phyloP scores from a whole-genome alignment of 108 stramenopile species.

The Cyclotella sp. region DNA sequence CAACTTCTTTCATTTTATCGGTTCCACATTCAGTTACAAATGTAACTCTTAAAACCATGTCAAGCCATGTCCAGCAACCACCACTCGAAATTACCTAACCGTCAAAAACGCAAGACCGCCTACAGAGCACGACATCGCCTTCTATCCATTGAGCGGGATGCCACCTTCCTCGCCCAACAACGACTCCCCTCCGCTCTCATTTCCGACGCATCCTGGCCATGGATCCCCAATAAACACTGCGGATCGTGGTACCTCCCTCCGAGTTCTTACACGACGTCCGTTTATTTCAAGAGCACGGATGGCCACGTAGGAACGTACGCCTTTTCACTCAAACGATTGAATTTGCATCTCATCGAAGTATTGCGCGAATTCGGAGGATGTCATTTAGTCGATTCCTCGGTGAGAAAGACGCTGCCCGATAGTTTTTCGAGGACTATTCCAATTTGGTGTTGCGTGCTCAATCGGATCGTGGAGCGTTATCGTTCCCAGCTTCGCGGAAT shows the following conservation, averaged over 20 bases:
- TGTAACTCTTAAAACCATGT: no score
- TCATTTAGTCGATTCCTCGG: conserved; percentile 74
- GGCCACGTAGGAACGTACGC: conserved; percentile 68
- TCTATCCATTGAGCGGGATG: conserved; percentile 7
- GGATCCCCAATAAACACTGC: conserved; percentile 67
- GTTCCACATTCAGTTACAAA: no score
- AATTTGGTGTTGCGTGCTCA: conserved; percentile 78
- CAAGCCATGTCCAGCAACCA: neutral
- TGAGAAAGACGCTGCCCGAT: conserved; percentile 66
- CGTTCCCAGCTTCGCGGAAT: conserved; percentile 26
- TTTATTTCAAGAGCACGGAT: conserved; percentile 85
- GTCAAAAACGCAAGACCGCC: conserved; percentile 2
- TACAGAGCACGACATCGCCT: conserved; percentile 17
- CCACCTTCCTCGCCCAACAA: neutral
- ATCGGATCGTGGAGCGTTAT: conserved; percentile 60
- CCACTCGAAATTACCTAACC: neutral
- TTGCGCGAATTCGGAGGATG: conserved; percentile 41
- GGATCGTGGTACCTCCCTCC: conserved; percentile 73
- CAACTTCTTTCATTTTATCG: no score
- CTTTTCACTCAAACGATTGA: conserved; percentile 68
- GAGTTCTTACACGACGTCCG: conserved; percentile 3
- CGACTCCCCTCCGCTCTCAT: neutral
- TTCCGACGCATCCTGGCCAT: conserved; percentile 33
- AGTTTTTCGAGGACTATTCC: conserved; percentile 80
- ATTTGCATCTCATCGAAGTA: conserved; percentile 59